These are phyloP conservation scores for Fusarium sp. DNA, from an alignment of 2,329 filamentous ascomycete genomes.

Conservation along the genomic window DNA sequence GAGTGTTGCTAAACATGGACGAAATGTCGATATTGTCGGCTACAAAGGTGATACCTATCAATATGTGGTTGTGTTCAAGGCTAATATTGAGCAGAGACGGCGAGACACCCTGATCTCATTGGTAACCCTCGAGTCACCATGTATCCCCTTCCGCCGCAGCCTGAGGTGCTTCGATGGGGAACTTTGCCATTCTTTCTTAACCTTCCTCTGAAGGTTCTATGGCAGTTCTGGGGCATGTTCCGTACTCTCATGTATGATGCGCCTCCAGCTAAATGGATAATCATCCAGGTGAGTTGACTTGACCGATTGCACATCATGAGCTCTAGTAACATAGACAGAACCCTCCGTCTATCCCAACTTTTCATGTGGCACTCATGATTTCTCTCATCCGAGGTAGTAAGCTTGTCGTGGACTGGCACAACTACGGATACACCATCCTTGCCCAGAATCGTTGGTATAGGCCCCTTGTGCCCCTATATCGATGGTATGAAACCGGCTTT, in stretches of 20 bases:
- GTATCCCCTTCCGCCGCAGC: constrained; percentile 75
- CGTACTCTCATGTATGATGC: constrained; percentile 78
- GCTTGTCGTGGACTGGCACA: constrained; percentile 97
- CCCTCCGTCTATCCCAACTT: constrained; percentile 91
- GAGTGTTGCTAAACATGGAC: constrained; percentile 86
- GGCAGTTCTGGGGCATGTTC: constrained; percentile 81
- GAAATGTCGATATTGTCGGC: constrained; percentile 84
- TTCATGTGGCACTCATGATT: constrained; percentile 78
- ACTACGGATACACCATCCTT: constrained; percentile 96
- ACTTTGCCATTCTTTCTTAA: constrained; percentile 80
- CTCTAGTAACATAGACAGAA: constrained; percentile 66
- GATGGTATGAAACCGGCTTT: constrained; percentile 79
- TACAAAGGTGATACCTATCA: constrained; percentile 72
- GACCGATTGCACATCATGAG: background rate
- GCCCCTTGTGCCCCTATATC: constrained; percentile 81
- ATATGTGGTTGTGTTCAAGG: constrained; percentile 1
- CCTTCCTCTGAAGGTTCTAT: constrained; percentile 86
- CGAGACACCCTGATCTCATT: constrained; percentile 81
- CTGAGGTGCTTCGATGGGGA: constrained; percentile 72
- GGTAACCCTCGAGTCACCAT: constrained; percentile 76
- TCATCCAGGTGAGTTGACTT: constrained; percentile 74
- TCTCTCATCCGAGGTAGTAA: constrained; percentile 82
- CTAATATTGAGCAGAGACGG: constrained; percentile 69
- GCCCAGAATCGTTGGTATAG: constrained; percentile 71
- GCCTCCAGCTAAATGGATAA: constrained; percentile 82